phyloP scores from a whole-genome alignment of 306 rosid species.

The Luffa acutangula region DNA sequence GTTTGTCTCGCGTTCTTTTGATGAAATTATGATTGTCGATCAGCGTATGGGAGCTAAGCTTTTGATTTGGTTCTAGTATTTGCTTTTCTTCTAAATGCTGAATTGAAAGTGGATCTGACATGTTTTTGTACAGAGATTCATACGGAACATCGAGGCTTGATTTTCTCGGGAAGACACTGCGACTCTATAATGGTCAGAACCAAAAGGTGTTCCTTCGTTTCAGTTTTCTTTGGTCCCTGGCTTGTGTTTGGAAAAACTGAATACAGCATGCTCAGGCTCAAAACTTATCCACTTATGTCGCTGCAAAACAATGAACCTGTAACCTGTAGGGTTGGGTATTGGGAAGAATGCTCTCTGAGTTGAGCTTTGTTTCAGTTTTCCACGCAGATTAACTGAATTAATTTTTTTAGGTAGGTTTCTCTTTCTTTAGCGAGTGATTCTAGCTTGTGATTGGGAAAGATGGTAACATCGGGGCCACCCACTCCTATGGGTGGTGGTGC shows the following conservation, averaged over 20 bases:
- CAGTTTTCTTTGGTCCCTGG: constrained; percentile 30
- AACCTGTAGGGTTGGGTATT: constrained; percentile 28
- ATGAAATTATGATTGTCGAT: not conserved
- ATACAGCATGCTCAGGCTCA: constrained; percentile 27
- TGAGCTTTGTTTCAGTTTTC: constrained; percentile 30
- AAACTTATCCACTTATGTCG: constrained; percentile 35
- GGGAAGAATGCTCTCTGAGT: constrained; percentile 30
- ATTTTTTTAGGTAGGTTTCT: constrained; percentile 34
- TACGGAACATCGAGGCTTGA: constrained; percentile 32
- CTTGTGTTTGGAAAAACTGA: constrained; percentile 41
- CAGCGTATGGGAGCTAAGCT: not conserved
- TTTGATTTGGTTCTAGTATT: not conserved
- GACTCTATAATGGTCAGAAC: constrained; percentile 45
- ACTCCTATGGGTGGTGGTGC: constrained; percentile 77
- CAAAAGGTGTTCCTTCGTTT: constrained; percentile 30
- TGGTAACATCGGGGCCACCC: constrained; percentile 91
- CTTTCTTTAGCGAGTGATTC: constrained; percentile 25
- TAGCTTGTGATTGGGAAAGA: constrained; percentile 30
- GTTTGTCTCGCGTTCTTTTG: not conserved
- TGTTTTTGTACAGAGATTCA: constrained; percentile 45
- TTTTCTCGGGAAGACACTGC: constrained; percentile 24
- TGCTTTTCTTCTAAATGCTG: constrained; percentile 24
- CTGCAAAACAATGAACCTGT: constrained; percentile 35
- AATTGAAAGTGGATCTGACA: constrained; percentile 55
- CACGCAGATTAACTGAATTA: constrained; percentile 31